Evolutionary conservation across 352 stramenopile species (phyloP).

Genomic region (Phytophthora idaei): DNA sequence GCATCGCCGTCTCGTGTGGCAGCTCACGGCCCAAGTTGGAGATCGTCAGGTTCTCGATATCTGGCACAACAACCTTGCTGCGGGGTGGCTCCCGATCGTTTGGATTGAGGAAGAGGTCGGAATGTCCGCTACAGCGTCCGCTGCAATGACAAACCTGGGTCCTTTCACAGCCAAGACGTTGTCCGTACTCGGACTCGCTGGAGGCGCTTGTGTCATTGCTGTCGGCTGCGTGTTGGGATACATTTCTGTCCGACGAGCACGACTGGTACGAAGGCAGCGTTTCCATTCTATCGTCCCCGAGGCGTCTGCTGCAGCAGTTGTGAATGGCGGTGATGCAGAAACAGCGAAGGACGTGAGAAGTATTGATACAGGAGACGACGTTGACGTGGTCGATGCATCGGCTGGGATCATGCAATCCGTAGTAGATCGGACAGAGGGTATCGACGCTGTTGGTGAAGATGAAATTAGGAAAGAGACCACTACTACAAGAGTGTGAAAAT

Average conservation of each 20-base stretch:
- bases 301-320: background rate
- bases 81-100: slow-evolving; percentile 48
- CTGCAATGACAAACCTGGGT: slow-evolving; percentile 10
- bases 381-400: background rate
- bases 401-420: background rate
- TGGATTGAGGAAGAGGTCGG: slow-evolving; percentile 57
- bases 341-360: slow-evolving; percentile 5
- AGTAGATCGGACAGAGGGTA: background rate
- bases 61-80: slow-evolving; percentile 43
- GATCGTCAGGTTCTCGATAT: slow-evolving; percentile 25
- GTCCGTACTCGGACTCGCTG: slow-evolving; percentile 11
- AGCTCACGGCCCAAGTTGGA: slow-evolving; percentile 39
- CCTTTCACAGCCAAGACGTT: slow-evolving; percentile 24
- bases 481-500: too few species aligned
- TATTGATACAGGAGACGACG: slow-evolving; percentile 5
- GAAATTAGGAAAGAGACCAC: background rate
- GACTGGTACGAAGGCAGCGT: slow-evolving; percentile 21
- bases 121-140: slow-evolving; percentile 30
- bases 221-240: slow-evolving; percentile 21
- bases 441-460: background rate
- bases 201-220: slow-evolving; percentile 19
- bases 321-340: slow-evolving; percentile 11
- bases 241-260: slow-evolving; percentile 21
- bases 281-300: slow-evolving; percentile 26
- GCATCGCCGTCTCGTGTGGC: slow-evolving; percentile 59